Evolutionary conservation across 495 filamentous ascomycete genomes (phyloP).

Genomic region (Penicillium cosmopolitanum): DNA sequence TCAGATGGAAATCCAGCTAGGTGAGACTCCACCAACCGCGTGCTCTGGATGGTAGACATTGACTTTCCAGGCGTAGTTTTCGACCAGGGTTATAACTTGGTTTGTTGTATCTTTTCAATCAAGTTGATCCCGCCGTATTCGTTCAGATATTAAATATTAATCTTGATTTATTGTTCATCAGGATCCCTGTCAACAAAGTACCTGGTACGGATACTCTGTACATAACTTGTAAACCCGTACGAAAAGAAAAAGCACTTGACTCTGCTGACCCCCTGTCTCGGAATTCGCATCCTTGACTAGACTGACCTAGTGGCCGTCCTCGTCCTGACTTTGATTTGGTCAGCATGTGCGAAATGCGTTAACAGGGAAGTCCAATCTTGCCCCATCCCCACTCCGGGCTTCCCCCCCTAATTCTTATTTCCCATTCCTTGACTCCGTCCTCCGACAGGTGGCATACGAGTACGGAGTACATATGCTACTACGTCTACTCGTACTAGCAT

Average conservation of each 20-base stretch:
- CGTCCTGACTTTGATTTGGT: background rate
- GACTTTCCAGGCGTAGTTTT: background rate
- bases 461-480: background rate
- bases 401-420: constrained; percentile 1
- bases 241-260: background rate
- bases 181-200: background rate
- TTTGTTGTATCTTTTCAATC: background rate
- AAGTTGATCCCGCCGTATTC: too few relatives aligned
- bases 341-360: constrained; percentile 1
- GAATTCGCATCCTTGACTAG: constrained; percentile 25
- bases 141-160: background rate
- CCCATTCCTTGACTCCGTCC: background rate
- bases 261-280: constrained; percentile 21
- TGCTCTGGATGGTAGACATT: background rate
- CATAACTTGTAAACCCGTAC: background rate
- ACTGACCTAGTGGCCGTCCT: constrained; percentile 1
- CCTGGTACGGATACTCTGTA: background rate
- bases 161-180: background rate
- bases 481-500: too few relatives aligned
- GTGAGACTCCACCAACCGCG: constrained; percentile 10
- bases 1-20: constrained; percentile 3
- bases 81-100: background rate
- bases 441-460: background rate
- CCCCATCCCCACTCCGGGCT: background rate
- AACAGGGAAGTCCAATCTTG: background rate